These are phyloP conservation scores for Westerdykella aurantiaca DNA, from an alignment of 2,329 filamentous ascomycete species.

Conservation along the genomic window DNA sequence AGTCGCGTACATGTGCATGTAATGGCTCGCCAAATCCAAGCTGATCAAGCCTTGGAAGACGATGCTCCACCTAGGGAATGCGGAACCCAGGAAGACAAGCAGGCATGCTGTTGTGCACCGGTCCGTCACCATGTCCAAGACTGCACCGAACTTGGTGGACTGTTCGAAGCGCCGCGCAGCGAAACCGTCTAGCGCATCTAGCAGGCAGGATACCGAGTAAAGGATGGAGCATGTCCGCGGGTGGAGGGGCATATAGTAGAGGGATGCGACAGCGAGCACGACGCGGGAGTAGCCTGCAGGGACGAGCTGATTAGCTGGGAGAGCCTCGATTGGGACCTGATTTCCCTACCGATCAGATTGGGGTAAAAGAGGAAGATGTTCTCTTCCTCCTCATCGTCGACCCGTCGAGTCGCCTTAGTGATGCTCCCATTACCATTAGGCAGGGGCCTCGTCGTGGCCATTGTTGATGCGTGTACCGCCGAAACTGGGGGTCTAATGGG, in stretches of 20 bases:
- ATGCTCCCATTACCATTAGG: constrained; percentile 26
- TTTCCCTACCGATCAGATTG: constrained; percentile 45
- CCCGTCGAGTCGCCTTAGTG: constrained; percentile 11
- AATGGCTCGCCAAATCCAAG: constrained; percentile 90
- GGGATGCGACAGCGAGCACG: constrained; percentile 69
- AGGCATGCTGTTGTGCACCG: constrained; percentile 94
- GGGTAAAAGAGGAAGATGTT: constrained; percentile 52
- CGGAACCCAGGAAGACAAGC: constrained; percentile 88
- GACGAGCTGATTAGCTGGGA: constrained; percentile 2
- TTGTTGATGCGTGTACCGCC: constrained; percentile 9
- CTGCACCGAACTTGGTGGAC: constrained; percentile 90
- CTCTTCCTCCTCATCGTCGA: constrained; percentile 37
- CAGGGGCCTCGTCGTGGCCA: constrained; percentile 19
- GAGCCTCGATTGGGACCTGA: neutral
- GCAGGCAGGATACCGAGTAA: constrained; percentile 89
- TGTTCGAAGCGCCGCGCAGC: constrained; percentile 85
- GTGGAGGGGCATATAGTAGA: constrained; percentile 99
- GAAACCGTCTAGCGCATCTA: constrained; percentile 91
- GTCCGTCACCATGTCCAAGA: constrained; percentile 98
- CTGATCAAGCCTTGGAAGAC: constrained; percentile 91
- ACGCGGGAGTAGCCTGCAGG: constrained; percentile 45
- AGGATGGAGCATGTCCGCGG: constrained; percentile 89
- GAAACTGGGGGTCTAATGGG: too few relatives aligned
- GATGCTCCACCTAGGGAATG: constrained; percentile 90
- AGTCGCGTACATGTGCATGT: constrained; percentile 98